phyloP scores from a whole-genome alignment of 192 early-diverging fungal genomes.

The Backusella tuberculispora region DNA sequence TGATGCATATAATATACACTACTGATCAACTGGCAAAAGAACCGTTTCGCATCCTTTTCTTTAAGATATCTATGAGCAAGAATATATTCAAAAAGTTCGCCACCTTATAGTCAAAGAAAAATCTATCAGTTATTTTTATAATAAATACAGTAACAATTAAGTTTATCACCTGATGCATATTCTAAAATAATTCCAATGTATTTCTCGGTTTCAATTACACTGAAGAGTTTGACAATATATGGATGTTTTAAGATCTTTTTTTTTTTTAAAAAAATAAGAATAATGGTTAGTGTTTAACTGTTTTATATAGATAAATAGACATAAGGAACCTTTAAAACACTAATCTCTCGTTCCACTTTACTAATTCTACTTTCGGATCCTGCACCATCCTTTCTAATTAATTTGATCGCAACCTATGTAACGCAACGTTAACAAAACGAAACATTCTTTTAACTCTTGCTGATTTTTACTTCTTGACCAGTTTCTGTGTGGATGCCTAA shows the following conservation, averaged over 20 bases:
- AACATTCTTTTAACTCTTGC: background rate
- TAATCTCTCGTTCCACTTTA: conserved; percentile 94
- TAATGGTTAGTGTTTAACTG: too few species aligned
- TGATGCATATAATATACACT: conserved; percentile 81
- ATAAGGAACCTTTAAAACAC: conserved; percentile 77
- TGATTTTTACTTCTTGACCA: conserved; percentile 38
- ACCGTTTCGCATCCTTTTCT: conserved; percentile 71
- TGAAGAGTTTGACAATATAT: conserved; percentile 77
- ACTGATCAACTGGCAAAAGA: conserved; percentile 78
- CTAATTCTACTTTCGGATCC: conserved; percentile 73
- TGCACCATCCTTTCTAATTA: conserved; percentile 90
- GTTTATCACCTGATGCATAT: conserved; percentile 69
- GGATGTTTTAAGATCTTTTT: conserved; percentile 70
- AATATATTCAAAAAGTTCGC: conserved; percentile 80
- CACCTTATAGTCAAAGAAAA: conserved; percentile 17
- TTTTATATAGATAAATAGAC: conserved; percentile 14
- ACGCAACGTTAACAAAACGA: background rate
- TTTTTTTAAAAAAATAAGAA: background rate
- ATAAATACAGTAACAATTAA: background rate
- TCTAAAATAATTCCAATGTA: conserved; percentile 89
- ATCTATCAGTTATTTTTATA: conserved; percentile 8
- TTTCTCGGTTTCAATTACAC: conserved; percentile 83
- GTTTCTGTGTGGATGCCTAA: conserved; percentile 71
- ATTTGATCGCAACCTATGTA: conserved; percentile 87
- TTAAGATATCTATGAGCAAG: conserved; percentile 76